These are phyloP conservation scores for Firmiana major DNA, from an alignment of 345 rosid genomes.

Conservation along the genomic window DNA sequence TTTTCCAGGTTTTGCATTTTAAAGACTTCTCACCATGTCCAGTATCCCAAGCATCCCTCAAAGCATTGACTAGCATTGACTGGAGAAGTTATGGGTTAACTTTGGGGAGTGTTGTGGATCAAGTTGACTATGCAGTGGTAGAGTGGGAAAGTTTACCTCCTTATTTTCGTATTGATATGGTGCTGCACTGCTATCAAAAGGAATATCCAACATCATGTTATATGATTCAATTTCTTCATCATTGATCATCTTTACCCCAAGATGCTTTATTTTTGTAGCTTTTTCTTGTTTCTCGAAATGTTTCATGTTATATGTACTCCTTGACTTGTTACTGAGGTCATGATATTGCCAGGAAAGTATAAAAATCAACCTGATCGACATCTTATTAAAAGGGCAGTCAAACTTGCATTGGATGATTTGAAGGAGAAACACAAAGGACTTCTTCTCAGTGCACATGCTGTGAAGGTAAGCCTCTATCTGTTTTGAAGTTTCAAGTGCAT, in stretches of 20 bases:
- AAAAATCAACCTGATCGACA: conserved; percentile 38
- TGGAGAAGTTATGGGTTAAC: conserved; percentile 88
- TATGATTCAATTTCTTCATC: conserved; percentile 3
- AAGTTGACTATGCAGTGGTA: conserved; percentile 40
- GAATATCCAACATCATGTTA: conserved; percentile 31
- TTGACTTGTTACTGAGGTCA: conserved; percentile 38
- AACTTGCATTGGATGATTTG: conserved; percentile 71
- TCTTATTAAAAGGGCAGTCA: conserved; percentile 59
- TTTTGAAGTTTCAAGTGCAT: neutral
- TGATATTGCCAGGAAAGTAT: conserved; percentile 30
- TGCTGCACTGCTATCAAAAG: conserved; percentile 62
- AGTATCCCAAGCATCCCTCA: conserved; percentile 42
- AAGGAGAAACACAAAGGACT: conserved; percentile 68
- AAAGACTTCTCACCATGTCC: conserved; percentile 62
- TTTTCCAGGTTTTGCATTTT: conserved; percentile 66
- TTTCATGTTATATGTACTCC: conserved; percentile 24
- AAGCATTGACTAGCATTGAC: conserved; percentile 56
- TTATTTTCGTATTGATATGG: conserved; percentile 45
- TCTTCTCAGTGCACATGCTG: conserved; percentile 69
- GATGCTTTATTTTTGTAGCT: neutral
- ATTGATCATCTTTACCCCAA: neutral
- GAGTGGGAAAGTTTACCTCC: conserved; percentile 75
- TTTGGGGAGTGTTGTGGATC: conserved; percentile 40
- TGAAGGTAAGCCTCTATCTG: conserved; percentile 42
- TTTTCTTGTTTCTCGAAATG: neutral